A percentile compares a stretch with the other conserved stretches of the same genome.
phyloP scores from a whole-genome alignment of 1,284 basidiomycete genomes.

The Phenoliferia sp. region DNA sequence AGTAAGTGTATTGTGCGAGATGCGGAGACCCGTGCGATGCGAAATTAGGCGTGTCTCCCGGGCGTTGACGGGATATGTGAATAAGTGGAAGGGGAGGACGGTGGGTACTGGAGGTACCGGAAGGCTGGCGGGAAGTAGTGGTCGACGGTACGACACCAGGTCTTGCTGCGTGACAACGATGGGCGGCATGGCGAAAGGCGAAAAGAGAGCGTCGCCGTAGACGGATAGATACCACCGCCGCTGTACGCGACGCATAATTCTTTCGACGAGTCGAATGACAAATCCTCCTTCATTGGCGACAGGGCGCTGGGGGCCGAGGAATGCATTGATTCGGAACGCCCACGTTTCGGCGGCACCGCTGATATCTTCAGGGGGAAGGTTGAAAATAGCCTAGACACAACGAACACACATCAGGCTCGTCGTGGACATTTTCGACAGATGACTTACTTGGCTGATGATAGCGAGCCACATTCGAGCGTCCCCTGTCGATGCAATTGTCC shows the following conservation, averaged over 20 bases:
- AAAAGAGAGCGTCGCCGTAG: conserved; percentile 41
- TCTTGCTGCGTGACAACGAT: conserved; percentile 9
- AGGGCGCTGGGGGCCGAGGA: conserved; percentile 39
- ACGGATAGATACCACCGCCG: conserved; percentile 52
- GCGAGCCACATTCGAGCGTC: conserved; percentile 50
- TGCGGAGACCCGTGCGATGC: conserved; percentile 56
- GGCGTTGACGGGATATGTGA: conserved; percentile 54
- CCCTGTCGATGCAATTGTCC: conserved; percentile 44
- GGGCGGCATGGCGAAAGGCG: background rate
- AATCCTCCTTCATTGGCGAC: conserved; percentile 52
- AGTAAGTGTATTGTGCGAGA: conserved; percentile 51
- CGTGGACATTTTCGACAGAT: too few relatives aligned
- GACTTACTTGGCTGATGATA: conserved; percentile 42
- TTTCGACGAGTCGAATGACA: conserved; percentile 54
- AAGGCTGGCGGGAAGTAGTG: conserved; percentile 45
- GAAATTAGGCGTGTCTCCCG: conserved; percentile 55
- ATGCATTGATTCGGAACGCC: conserved; percentile 35
- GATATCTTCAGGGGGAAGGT: conserved; percentile 8
- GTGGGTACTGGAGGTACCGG: conserved; percentile 46
- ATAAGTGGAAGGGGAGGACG: conserved; percentile 56
- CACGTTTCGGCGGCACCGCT: conserved; percentile 43
- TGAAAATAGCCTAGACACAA: conserved; percentile 21
- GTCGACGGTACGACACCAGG: conserved; percentile 38
- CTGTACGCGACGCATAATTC: conserved; percentile 51
- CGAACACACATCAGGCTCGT: too few relatives aligned